Evolutionary conservation across 805 yeast species (phyloP), one percentile per base, ranked within the genome.

Genomic region (Zygotorulaspora chibaensis): DNA sequence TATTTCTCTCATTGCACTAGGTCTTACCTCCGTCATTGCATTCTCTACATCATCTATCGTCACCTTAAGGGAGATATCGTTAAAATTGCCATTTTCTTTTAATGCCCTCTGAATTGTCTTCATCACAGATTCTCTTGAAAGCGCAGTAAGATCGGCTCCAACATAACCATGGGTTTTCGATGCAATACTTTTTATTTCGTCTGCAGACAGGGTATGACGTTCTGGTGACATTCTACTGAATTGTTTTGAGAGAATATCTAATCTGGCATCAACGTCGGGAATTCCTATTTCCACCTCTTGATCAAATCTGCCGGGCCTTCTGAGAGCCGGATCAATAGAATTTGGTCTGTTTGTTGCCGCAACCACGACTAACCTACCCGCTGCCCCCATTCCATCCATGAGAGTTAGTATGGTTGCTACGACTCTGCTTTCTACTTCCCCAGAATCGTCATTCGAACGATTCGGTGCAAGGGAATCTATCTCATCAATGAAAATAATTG

Each of bases 1-100:
- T 42, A 91, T 87, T 63, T 93, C 99, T 47, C 96, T 77, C 99
- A 93, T 93, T 2, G 98, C 98, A 48, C 96, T 85, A 2, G 99
- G 98, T 41, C 95, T 74, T 2, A 93, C 80, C n/a, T 86, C 90
- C 1, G 80, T 66, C 62, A 89, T 66, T 0, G 97, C 90, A 17
- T 64, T 66, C 40, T 81, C 81, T n/a, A 91, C 72, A 57, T 91
- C 96, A 0, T 61, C 63, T 9, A 70, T 47, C 1, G 66, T 59
- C 2, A 87, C 78, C 45, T 69, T 74, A 51, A 84, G 67, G 1
- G 72, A 63, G 1, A 49, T 49, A 27, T 62, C 69, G 2, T 61
- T 61, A 3, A 53, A 50, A 1, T 40, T 34, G n/a, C 40, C 44
- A 16, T 42, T 45, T 10, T 51, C 37, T n/a, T 57, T 58, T 6